phyloP scores from a whole-genome alignment of 345 rosid species.

The Corymbia maculata region DNA sequence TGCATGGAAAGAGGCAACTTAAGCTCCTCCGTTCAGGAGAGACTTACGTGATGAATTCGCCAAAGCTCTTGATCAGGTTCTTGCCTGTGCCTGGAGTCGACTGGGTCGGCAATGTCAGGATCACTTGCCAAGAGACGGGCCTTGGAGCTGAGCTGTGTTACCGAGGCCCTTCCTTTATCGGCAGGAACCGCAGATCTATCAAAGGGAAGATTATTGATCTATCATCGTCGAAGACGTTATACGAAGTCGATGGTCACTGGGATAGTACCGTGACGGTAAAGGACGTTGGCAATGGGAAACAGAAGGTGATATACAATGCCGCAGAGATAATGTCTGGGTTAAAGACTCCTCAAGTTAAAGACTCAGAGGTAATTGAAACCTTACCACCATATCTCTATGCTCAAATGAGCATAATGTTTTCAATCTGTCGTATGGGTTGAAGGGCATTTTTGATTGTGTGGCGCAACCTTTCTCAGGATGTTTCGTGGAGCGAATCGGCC shows the following conservation, averaged over 20 bases:
- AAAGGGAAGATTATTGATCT: constrained; percentile 57
- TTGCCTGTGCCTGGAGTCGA: constrained; percentile 48
- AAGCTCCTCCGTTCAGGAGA: constrained; percentile 47
- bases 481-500: constrained; percentile 50
- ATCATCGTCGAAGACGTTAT: constrained; percentile 28
- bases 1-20: constrained; percentile 50
- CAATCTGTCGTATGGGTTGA: background rate
- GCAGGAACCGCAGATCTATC: constrained; percentile 33
- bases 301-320: constrained; percentile 48
- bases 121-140: constrained; percentile 52
- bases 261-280: constrained; percentile 57
- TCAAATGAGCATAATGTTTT: background rate
- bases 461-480: constrained; percentile 21
- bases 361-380: constrained; percentile 33
- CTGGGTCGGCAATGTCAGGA: constrained; percentile 55
- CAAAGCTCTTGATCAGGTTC: constrained; percentile 47
- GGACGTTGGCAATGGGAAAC: constrained; percentile 36
- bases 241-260: constrained; percentile 64
- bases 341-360: constrained; percentile 49
- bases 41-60: constrained; percentile 74
- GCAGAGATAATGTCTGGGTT: constrained; percentile 37
- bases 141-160: constrained; percentile 53
- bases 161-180: constrained; percentile 24
- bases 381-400: background rate
- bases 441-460: background rate